A percentile compares a stretch with the other conserved stretches of the same genome.
These are phyloP conservation scores for Aspergillus proliferans DNA, from an alignment of 2,329 filamentous ascomycete species.

Conservation along the genomic window DNA sequence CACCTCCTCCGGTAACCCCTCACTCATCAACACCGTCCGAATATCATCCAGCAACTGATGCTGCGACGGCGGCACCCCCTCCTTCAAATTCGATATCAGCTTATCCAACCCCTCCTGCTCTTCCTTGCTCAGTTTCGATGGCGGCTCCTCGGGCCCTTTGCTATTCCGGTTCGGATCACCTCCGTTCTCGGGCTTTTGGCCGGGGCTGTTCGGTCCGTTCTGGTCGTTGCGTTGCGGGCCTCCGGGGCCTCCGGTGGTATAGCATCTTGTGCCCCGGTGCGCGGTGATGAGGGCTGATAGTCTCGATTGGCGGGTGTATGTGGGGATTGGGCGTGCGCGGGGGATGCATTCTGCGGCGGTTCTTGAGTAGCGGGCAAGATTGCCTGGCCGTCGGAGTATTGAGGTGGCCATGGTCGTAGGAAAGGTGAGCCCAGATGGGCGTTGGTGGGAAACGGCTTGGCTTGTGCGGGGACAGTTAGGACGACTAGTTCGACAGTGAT, in stretches of 20 bases:
- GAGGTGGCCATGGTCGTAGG: conserved; percentile 55
- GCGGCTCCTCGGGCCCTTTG: conserved; percentile 34
- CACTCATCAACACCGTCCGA: conserved; percentile 57
- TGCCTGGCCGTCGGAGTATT: conserved; percentile 59
- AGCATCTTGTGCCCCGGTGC: conserved; percentile 29
- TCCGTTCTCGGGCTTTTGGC: conserved; percentile 34
- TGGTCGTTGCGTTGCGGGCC: conserved; percentile 39
- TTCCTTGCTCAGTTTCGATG: conserved; percentile 45
- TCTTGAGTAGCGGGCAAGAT: conserved; percentile 58
- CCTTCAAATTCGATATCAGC: conserved; percentile 51
- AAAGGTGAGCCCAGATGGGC: conserved; percentile 26
- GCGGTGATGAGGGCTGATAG: conserved; percentile 32
- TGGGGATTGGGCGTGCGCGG: conserved; percentile 42
- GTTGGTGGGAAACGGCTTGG: conserved; percentile 13
- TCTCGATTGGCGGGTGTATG: conserved; percentile 34
- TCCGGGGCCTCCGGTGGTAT: conserved; percentile 40
- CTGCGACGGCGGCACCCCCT: conserved; percentile 57
- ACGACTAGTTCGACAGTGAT: conserved; percentile 17
- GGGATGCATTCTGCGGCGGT: conserved; percentile 49
- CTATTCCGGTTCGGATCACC: conserved; percentile 36
- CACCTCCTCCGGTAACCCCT: conserved; percentile 65
- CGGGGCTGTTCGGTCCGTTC: conserved; percentile 25
- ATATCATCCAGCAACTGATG: conserved; percentile 54
- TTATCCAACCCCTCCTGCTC: conserved; percentile 55
- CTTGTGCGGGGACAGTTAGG: conserved; percentile 9